These are phyloP conservation scores for Serendipita vermifera DNA, from an alignment of 768 basidiomycete species.

Conservation along the genomic window DNA sequence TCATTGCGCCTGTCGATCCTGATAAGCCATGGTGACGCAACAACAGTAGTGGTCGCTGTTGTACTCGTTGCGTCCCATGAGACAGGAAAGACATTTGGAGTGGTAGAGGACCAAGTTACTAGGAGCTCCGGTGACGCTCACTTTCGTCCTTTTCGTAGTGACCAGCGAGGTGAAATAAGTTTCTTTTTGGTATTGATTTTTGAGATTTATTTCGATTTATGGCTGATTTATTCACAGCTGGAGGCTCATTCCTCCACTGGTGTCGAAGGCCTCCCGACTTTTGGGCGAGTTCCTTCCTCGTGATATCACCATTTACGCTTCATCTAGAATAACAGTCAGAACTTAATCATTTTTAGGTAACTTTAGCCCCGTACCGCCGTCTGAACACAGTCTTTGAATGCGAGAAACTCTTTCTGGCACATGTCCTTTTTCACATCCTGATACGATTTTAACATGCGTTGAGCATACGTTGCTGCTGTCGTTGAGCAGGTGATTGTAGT, in stretches of 20 bases:
- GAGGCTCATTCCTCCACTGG: background rate
- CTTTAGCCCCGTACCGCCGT: constrained; percentile 46
- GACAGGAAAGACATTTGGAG: too few relatives aligned
- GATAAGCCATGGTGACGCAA: too few relatives aligned
- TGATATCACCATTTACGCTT: constrained; percentile 38
- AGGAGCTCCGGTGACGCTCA: background rate
- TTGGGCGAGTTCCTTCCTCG: too few relatives aligned
- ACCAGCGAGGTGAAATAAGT: background rate
- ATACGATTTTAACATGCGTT: constrained; percentile 73
- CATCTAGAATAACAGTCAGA: constrained; percentile 38
- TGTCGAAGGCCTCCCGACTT: background rate
- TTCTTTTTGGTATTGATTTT: background rate
- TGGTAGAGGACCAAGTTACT: too few relatives aligned
- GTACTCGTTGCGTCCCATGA: too few relatives aligned
- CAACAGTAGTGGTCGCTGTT: too few relatives aligned
- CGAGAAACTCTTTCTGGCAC: constrained; percentile 71
- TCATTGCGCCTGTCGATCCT: too few relatives aligned
- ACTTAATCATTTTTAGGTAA: background rate
- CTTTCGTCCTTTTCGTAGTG: background rate
- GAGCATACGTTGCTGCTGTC: constrained; percentile 70
- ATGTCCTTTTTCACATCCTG: constrained; percentile 70
- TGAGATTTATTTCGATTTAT: background rate
- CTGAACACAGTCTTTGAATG: constrained; percentile 71
- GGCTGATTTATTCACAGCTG: background rate
- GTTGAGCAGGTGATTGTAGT: constrained; percentile 57